Percentiles rank a stretch among this genome's conserved stretches.
phyloP scores from a whole-genome alignment of 352 stramenopile genomes.

The Globisporangium megalacanthum region DNA sequence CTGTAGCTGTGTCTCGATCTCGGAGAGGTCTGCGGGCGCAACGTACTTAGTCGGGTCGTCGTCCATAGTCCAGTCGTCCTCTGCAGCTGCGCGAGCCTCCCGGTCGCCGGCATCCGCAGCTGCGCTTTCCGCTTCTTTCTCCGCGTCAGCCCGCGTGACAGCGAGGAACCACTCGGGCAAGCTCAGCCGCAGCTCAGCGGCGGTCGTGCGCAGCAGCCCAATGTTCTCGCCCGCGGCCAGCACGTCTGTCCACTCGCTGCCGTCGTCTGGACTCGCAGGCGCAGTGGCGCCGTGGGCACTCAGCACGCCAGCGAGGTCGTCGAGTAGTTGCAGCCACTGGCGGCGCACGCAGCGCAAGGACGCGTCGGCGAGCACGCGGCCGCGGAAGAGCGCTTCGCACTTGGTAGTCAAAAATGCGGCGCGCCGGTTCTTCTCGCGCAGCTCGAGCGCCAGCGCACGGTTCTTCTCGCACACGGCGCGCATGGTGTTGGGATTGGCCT shows the following conservation, averaged over 20 bases:
- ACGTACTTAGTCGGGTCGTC: conserved; percentile 16
- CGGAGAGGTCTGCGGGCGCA: conserved; percentile 29
- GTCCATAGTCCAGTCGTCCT: conserved; percentile 14
- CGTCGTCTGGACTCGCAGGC: neutral
- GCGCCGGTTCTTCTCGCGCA: conserved; percentile 80
- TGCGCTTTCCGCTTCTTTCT: conserved; percentile 18
- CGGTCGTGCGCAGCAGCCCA: conserved; percentile 31
- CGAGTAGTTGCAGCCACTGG: conserved; percentile 64
- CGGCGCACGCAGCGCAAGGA: conserved; percentile 52
- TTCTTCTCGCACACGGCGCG: conserved; percentile 72
- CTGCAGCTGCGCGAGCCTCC: neutral
- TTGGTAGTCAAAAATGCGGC: conserved; percentile 61
- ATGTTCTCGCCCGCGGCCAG: conserved; percentile 35
- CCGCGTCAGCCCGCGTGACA: conserved; percentile 38
- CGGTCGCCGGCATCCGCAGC: neutral
- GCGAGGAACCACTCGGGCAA: conserved; percentile 72
- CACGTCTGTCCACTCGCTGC: conserved; percentile 24
- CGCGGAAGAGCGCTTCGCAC: conserved; percentile 63
- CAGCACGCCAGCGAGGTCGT: conserved; percentile 37
- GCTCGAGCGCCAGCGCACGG: conserved; percentile 61
- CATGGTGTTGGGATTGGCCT: conserved; percentile 75
- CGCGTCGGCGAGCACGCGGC: conserved; percentile 35
- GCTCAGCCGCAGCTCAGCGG: conserved; percentile 38
- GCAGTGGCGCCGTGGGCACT: conserved; percentile 17
- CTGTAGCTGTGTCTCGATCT: conserved; percentile 33